These are phyloP conservation scores for Capronia americana DNA, from an alignment of 2,329 filamentous ascomycete species.

Conservation along the genomic window DNA sequence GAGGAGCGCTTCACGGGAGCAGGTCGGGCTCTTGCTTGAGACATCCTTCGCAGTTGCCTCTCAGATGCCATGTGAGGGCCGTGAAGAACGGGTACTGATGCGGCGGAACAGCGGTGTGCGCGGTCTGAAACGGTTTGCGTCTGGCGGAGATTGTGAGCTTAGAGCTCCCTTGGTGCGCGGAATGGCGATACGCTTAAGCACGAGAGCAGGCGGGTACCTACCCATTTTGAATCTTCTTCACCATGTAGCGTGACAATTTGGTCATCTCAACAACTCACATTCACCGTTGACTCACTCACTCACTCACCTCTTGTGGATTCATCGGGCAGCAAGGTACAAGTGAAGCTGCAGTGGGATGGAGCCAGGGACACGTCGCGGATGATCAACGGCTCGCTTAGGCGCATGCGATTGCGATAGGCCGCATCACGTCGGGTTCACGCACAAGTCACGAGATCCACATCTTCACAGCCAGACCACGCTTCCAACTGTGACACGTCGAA, in stretches of 20 bases:
- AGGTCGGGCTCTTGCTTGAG: slow-evolving; percentile 28
- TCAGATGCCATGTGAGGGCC: slow-evolving; percentile 33
- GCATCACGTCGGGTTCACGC: slow-evolving; percentile 17
- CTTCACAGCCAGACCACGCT: background rate
- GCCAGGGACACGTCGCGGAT: slow-evolving; percentile 32
- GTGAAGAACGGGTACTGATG: slow-evolving; percentile 8
- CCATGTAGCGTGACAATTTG: slow-evolving; percentile 13
- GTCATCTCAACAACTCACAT: slow-evolving; percentile 3
- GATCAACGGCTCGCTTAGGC: slow-evolving; percentile 33
- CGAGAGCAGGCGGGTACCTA: background rate
- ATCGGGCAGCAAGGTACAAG: slow-evolving; percentile 36
- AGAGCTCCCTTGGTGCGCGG: background rate
- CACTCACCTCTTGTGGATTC: slow-evolving; percentile 13
- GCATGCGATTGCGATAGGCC: slow-evolving; percentile 13
- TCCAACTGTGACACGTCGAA: slow-evolving; percentile 1
- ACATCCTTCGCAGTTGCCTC: slow-evolving; percentile 31
- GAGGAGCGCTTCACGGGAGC: slow-evolving; percentile 31
- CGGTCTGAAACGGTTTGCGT: slow-evolving; percentile 8
- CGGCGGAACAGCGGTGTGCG: slow-evolving; percentile 16
- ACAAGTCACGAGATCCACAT: slow-evolving; percentile 8
- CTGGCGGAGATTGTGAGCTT: slow-evolving; percentile 18
- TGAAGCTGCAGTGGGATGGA: slow-evolving; percentile 24
- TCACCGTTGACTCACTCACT: slow-evolving; percentile 1
- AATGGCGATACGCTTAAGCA: background rate
- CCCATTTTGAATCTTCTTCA: slow-evolving; percentile 15